A percentile compares a stretch with the other conserved stretches of the same genome.
Evolutionary conservation across 768 basidiomycete genomes (phyloP).

Genomic region (Candolleomyces eurysporus): DNA sequence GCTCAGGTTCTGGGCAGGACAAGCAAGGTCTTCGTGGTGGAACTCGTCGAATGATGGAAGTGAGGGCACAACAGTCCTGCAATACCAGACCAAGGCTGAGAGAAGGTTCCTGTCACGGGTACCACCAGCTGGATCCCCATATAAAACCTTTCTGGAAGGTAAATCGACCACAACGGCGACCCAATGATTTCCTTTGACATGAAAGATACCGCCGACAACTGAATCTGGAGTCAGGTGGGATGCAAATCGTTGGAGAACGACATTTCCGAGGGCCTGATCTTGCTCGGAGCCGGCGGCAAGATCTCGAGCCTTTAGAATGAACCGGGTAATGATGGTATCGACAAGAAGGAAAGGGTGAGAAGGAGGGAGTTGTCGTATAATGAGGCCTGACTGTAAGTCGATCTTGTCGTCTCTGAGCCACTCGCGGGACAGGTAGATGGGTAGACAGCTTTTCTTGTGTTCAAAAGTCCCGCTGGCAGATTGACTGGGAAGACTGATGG

Average conservation of each 20-base stretch:
- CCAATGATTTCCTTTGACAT: conserved; percentile 21
- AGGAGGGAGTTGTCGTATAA: neutral
- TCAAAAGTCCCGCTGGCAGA: too few relatives aligned
- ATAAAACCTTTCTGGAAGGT: neutral
- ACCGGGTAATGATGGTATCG: conserved; percentile 5
- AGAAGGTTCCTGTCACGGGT: conserved; percentile 1
- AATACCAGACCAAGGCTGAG: conserved; percentile 11
- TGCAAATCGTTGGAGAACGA: conserved; percentile 9
- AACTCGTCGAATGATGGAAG: neutral
- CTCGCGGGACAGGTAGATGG: conserved; percentile 10
- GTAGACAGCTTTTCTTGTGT: too few relatives aligned
- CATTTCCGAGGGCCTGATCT: neutral
- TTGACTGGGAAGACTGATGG: too few relatives aligned
- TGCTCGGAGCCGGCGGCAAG: neutral
- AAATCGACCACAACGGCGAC: conserved; percentile 12
- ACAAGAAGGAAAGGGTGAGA: conserved; percentile 5
- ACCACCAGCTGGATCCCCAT: conserved; percentile 16
- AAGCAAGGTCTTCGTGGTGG: neutral
- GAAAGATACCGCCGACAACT: conserved; percentile 14
- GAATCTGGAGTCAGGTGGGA: neutral
- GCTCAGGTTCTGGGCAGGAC: conserved; percentile 3
- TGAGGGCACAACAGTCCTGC: neutral
- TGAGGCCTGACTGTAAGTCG: conserved; percentile 9
- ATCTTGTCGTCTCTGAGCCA: conserved; percentile 16
- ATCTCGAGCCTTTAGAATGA: neutral